These are phyloP conservation scores for Ceratobasidium papillatum DNA, from an alignment of 1,284 basidiomycete genomes.

Conservation along the genomic window DNA sequence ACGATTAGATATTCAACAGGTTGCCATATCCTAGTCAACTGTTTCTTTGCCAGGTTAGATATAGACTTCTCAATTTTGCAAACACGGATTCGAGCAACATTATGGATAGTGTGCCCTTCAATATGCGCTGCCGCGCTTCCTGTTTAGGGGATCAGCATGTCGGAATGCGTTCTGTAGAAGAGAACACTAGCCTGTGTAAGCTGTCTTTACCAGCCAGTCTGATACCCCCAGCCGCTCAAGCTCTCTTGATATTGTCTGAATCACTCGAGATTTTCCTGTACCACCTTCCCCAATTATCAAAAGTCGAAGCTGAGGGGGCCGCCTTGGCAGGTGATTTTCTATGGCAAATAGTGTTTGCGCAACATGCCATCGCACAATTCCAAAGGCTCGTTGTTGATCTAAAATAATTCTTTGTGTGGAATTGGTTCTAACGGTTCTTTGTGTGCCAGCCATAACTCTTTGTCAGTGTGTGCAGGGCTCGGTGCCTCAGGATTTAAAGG, in stretches of 20 bases:
- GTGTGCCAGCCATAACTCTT: too few relatives aligned
- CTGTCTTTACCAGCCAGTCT: constrained; percentile 49
- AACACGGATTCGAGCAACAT: not conserved
- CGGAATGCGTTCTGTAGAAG: not conserved
- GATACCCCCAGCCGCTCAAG: not conserved
- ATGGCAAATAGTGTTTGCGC: not conserved
- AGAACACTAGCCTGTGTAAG: constrained; percentile 51
- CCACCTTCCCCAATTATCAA: constrained; percentile 53
- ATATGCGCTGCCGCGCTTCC: constrained; percentile 51
- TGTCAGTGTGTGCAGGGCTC: too few relatives aligned
- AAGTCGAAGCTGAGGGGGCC: constrained; percentile 49
- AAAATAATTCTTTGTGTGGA: too few relatives aligned
- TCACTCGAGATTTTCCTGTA: constrained; percentile 54
- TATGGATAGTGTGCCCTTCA: constrained; percentile 51
- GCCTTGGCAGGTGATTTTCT: not conserved
- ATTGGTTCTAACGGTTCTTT: too few relatives aligned
- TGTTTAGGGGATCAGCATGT: not conserved
- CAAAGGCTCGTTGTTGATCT: constrained; percentile 35
- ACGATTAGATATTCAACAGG: constrained; percentile 50
- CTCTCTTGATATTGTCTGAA: too few relatives aligned
- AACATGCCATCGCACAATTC: constrained; percentile 19
- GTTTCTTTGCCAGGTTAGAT: not conserved
- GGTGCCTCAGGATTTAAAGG: too few relatives aligned
- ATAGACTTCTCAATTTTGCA: not conserved
- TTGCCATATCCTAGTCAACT: constrained; percentile 5